Evolutionary conservation across 441 rosid species (phyloP), one percentile per base, ranked within the genome.

Genomic region (Erodium texanum): DNA sequence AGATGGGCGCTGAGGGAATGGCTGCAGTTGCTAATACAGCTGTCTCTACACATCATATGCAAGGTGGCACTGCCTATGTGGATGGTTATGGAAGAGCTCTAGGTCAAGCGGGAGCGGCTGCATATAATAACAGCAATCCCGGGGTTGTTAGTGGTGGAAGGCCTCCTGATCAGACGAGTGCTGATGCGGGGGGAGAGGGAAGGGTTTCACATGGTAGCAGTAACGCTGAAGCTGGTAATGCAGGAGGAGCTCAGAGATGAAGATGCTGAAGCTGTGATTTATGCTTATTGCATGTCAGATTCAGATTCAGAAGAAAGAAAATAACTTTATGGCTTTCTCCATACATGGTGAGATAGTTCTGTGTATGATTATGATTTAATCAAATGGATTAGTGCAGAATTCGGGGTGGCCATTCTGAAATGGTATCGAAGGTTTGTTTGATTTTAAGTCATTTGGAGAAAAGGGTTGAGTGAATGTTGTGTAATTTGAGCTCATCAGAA

Each of bases 1-100:
- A 11, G 52, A 64, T 29, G 68, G 62, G 48, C 0, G 59, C 64
- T 7, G 72, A 72, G 5, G 63, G 69, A 56, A 32, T 32, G 36
- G 36, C 36, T 32, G 36, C 36, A 32, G 36, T 7, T 32, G 36
- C 36, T 32, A 7, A 7, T 32, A 36, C 70, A 9, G 69, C 73
- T 43, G 70, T 43, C 10, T 64, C 81, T 24, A 54, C 29, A 3
- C 36, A 32, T 32, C 36, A 32, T 32, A 32, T 32, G 19, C 56
- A 48, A 48, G 56, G 56, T 48, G 56, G 56, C 12, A 19, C 6
- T 15, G 56, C 1, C 18, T 48, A 48, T 48, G 56, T 48, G 5
- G 56, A n/a, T 14, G 63, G 63, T 19, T 58, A 58, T 19, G 63
- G 24, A 58, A 7, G 63, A 32, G 3, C 36, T 3, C 3, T 32